Evolutionary conservation across 2,329 filamentous ascomycete species (phyloP).

Genomic region (Emmonsia crescens): DNA sequence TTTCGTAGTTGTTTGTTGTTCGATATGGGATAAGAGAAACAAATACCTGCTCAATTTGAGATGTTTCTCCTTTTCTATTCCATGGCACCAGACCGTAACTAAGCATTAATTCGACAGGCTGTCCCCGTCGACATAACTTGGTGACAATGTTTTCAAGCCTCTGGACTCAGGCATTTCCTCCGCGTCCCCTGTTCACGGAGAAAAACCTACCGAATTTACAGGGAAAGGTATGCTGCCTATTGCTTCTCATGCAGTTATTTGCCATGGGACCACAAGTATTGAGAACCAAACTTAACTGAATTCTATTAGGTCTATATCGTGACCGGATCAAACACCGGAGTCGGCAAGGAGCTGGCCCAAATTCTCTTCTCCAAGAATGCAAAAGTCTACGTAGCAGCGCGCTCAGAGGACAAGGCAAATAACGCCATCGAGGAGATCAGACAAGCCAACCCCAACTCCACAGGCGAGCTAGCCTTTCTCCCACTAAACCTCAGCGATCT

Average conservation of each 20-base stretch:
- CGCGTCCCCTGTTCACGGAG: slow-evolving; percentile 15
- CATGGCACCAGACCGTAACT: neutral
- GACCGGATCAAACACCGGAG: slow-evolving; percentile 28
- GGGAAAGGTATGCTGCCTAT: slow-evolving; percentile 9
- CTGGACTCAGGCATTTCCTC: slow-evolving; percentile 11
- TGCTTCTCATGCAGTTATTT: neutral
- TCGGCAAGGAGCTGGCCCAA: slow-evolving; percentile 30
- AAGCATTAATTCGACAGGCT: neutral
- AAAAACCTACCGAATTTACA: slow-evolving; percentile 11
- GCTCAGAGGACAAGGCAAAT: slow-evolving; percentile 30
- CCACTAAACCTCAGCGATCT: slow-evolving; percentile 32
- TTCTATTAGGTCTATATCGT: slow-evolving; percentile 27
- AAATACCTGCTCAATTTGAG: neutral
- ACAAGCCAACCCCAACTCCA: slow-evolving; percentile 16
- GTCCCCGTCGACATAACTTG: neutral
- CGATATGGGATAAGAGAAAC: neutral
- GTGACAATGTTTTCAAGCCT: neutral
- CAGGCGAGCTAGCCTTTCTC: slow-evolving; percentile 28
- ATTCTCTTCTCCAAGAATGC: slow-evolving; percentile 35
- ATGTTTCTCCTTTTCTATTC: neutral
- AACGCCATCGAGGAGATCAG: slow-evolving; percentile 32
- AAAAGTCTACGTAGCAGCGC: slow-evolving; percentile 36
- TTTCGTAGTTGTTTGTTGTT: no score
- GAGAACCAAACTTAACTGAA: neutral
- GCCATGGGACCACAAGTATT: neutral